Evolutionary conservation across 2,329 filamentous ascomycete species (phyloP), one percentile per base, ranked within the genome.

Genomic region (Fusarium subglutinans): DNA sequence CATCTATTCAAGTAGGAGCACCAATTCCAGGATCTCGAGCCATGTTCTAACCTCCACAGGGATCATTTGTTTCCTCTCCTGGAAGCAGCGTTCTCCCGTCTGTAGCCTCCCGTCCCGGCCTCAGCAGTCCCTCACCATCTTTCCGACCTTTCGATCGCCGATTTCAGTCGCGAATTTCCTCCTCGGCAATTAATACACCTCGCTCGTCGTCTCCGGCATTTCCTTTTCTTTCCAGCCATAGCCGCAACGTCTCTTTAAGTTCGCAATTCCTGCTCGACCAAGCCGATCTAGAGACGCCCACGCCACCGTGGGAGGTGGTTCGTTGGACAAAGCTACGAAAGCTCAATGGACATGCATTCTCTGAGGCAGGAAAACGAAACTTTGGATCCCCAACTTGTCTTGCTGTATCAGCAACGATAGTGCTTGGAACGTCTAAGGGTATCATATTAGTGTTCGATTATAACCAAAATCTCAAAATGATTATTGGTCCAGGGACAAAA

Each of bases 371-470:
- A 41, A 96, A 91, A 84, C 92, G 96, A 70, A 98, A 94, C 82
- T 98, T 98, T 86, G 97, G 96, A 35, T 89, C 91, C 45, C 95
- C 96, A 30, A 98, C 96, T 0, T 98, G 95, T 84, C 88, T 98
- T 78, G 92, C 92, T 45, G 93, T 98, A 54, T 95, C 96, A 72
- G 93, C 95, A 6, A 91, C 92, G 14, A 97, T 99, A 77, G 94
- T 95, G 20, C 84, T 99, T 60, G 96, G 96, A 33, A 99, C 97
- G 2, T 94, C 94, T 8, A 98, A 98, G 82, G 96, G 97, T 61
- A 92, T 98, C 82, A 93, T 98, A 65, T 86, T 99, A 80, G 91
- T 98, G 68, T 99, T 99, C 84, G 97, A 99, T 85, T 98, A 98
- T 82, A 94, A 97, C 81, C 96, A 99, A 83, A 96, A 93, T 76